phyloP scores from a whole-genome alignment of 371 early-diverging fungal genomes.

The Mucor piriformis region DNA sequence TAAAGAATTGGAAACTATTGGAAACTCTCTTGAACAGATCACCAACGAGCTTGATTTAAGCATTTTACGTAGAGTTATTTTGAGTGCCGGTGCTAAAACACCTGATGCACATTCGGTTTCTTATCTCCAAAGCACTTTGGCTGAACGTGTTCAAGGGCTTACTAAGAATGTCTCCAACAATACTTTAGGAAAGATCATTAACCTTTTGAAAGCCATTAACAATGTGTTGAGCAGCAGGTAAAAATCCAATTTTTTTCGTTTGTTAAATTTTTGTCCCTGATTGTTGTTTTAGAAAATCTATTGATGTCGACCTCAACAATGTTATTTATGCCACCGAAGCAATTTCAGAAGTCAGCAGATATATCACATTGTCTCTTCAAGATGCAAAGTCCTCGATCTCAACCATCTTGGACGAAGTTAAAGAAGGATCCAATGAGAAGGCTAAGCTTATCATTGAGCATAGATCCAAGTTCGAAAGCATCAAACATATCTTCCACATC shows the following conservation, averaged over 20 bases:
- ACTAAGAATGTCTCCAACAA: neutral
- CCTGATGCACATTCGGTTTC: slow-evolving; percentile 3
- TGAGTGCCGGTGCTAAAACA: slow-evolving; percentile 10
- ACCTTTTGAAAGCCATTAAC: slow-evolving; percentile 15
- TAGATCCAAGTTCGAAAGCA: slow-evolving; percentile 6
- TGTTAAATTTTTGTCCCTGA: neutral
- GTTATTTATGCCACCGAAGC: slow-evolving; percentile 17
- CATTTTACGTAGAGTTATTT: slow-evolving; percentile 16
- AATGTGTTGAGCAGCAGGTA: slow-evolving; percentile 16
- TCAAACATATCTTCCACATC: slow-evolving; percentile 22
- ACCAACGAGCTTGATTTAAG: slow-evolving; percentile 23
- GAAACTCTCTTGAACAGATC: slow-evolving; percentile 4
- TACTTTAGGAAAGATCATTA: slow-evolving; percentile 7
- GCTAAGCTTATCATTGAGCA: neutral
- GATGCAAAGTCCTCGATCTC: slow-evolving; percentile 2
- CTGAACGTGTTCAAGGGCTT: slow-evolving; percentile 7
- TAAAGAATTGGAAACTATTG: neutral
- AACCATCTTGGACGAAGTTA: neutral
- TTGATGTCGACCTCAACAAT: slow-evolving; percentile 18
- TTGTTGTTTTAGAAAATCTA: slow-evolving; percentile 10
- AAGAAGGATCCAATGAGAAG: neutral
- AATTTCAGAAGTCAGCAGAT: slow-evolving; percentile 14
- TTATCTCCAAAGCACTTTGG: slow-evolving; percentile 13
- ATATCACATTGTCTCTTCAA: slow-evolving; percentile 10
- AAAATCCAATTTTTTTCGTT: neutral